Evolutionary conservation across 805 yeast genomes (phyloP).

Genomic region (Hanseniaspora thailandica): DNA sequence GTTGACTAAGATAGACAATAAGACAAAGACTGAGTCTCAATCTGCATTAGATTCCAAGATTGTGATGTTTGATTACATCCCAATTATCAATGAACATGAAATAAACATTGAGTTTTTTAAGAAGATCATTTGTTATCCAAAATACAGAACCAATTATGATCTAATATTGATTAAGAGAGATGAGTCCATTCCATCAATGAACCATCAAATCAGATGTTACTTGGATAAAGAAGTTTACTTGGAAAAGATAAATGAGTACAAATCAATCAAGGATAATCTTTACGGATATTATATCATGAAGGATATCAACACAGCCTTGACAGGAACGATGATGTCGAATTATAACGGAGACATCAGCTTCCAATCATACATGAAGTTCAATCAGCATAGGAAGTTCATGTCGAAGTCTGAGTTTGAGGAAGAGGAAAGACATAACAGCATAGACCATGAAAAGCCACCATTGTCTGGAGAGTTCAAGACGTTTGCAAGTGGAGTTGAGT

Average conservation of each 20-base stretch:
- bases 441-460: neutral
- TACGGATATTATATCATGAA: conserved; percentile 3
- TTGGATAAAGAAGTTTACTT: conserved; percentile 1
- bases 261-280: neutral
- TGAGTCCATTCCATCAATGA: conserved; percentile 1
- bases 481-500: conserved; percentile 1
- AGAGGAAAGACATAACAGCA: neutral
- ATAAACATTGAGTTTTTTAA: conserved; percentile 14
- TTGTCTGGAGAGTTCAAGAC: conserved; percentile 9
- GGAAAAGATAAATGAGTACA: neutral
- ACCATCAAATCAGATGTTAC: conserved; percentile 15
- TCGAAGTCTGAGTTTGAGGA: neutral
- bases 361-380: conserved; percentile 2
- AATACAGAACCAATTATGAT: conserved; percentile 14
- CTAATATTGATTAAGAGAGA: conserved; percentile 3
- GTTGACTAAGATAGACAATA: neutral
- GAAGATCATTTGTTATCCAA: conserved; percentile 13
- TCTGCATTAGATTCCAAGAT: neutral
- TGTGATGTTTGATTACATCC: conserved; percentile 14
- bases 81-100: conserved; percentile 7
- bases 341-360: conserved; percentile 3
- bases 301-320: conserved; percentile 12
- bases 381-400: neutral
- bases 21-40: neutral
- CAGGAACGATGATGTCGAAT: conserved; percentile 10